Conservation (phyloP, 441 rosid genomes). For the Bocquillonia castaneifolia region DNA sequence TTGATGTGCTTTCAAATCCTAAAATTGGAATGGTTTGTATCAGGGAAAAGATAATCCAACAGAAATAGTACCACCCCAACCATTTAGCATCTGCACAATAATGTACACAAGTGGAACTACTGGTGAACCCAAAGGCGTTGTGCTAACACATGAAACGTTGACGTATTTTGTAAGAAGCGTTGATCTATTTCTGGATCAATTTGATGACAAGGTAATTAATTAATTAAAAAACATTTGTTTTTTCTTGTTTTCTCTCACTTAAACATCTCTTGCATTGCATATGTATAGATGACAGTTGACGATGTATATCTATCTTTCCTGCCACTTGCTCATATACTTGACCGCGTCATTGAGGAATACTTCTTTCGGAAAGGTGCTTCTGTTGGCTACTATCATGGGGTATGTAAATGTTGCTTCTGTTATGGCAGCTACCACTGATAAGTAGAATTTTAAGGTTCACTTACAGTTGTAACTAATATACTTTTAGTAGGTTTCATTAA, state of each 20-base stretch:
- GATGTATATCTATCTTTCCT: slow-evolving; percentile 89
- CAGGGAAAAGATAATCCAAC: slow-evolving; percentile 63
- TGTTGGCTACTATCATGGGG: slow-evolving; percentile 95
- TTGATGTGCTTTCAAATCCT: neutral
- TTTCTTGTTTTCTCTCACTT: neutral
- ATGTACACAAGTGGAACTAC: slow-evolving; percentile 98
- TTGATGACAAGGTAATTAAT: slow-evolving; percentile 75
- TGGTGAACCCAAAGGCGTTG: slow-evolving; percentile 94
- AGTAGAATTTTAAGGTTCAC: neutral
- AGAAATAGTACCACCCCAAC: slow-evolving; percentile 54
- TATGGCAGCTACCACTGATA: neutral
- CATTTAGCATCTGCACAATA: slow-evolving; percentile 68
- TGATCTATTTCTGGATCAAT: slow-evolving; percentile 75
- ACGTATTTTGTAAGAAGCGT: slow-evolving; percentile 51
- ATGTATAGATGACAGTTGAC: slow-evolving; percentile 66
- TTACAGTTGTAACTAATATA: neutral
- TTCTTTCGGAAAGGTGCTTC: slow-evolving; percentile 88
- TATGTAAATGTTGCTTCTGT: slow-evolving; percentile 32
- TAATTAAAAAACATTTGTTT: neutral
- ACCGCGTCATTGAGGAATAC: slow-evolving; percentile 78
- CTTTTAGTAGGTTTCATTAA: neutral
- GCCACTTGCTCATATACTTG: slow-evolving; percentile 93
- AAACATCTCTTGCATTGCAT: neutral
- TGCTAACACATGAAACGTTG: slow-evolving; percentile 72
- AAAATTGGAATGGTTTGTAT: neutral